Evolutionary conservation across 352 stramenopile species (phyloP).

Genomic region (Peronospora farinosa): DNA sequence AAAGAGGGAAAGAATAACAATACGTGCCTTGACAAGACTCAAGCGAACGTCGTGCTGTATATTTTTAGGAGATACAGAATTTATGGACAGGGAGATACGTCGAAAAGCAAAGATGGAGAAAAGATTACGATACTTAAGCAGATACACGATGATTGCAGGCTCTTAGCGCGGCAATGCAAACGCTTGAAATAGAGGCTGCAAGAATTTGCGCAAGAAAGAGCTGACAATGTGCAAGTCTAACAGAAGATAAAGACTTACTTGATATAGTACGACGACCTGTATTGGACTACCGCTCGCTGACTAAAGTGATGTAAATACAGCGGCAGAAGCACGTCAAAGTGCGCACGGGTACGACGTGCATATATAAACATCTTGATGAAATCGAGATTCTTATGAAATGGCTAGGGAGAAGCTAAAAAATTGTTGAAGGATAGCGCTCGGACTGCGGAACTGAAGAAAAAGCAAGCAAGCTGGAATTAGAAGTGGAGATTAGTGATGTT

Average conservation of each 20-base stretch:
- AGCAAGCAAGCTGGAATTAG: too few species aligned
- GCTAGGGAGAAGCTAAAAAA: conserved; percentile 43
- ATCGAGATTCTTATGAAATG: conserved; percentile 49
- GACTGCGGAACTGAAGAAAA: conserved; percentile 16
- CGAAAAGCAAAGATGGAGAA: too few species aligned
- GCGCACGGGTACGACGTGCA: conserved; percentile 74
- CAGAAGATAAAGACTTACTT: conserved; percentile 87
- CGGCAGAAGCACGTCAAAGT: conserved; percentile 78
- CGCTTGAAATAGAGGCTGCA: too few species aligned
- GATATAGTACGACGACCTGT: conserved; percentile 81
- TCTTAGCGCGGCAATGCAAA: too few species aligned
- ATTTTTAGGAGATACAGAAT: too few species aligned
- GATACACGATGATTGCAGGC: too few species aligned
- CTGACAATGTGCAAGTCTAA: too few species aligned
- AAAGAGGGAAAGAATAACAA: conserved; percentile 66
- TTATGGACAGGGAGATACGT: too few species aligned
- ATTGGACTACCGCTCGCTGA: conserved; percentile 72
- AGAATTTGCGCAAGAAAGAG: too few species aligned
- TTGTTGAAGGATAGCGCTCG: conserved; percentile 45
- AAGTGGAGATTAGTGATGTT: too few species aligned
- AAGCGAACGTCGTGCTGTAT: conserved; percentile 33
- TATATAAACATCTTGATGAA: conserved; percentile 34
- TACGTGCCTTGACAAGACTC: conserved; percentile 51
- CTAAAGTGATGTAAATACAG: conserved; percentile 77
- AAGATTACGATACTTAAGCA: too few species aligned